Evolutionary conservation across 768 basidiomycete genomes (phyloP), one percentile per base, ranked within the genome.

Genomic region (Amanita jacksonii): DNA sequence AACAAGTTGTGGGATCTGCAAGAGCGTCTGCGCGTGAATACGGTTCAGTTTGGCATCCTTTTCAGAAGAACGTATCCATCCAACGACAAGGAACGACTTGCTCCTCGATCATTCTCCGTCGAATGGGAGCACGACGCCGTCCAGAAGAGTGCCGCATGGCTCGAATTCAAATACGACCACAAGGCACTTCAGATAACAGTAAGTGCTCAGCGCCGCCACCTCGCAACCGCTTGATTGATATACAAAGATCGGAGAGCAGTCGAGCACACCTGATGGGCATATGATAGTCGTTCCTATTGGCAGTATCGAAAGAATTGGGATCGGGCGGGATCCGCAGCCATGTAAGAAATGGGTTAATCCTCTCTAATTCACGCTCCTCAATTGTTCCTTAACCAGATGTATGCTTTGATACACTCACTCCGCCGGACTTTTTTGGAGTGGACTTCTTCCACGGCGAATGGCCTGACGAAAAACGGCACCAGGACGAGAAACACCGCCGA

Each of bases 81-180:
- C 27, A 51, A 44, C 50, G 54, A 57, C 41, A 42, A 57, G 53
- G 53, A 49, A 6, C 61, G 54, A 6, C 59, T 60, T 34, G 52
- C 52, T 13, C 58, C 68, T 13, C 73, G 77, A 7, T 64, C 68
- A 2, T 89, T 83, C 56, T 87, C 84, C 0, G 62, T 78, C 3
- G 87, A 89, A 59, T 85, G 77, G 72, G 74, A 82, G 19, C 8
- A 36, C 8, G 8, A 36, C 34, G 9, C 15, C 18, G 15, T 36
- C 34, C n/a, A 18, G 7, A 18, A 18, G 8, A 18, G 34, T n/a
- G 34, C 18, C 18, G 34, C 34, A 16, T 36, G 15, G 34, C 57
- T 87, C 15, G 58, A 64, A 24, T 76, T 88, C 25, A 74, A 81
- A 43, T 86, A 85, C 51, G 77, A 78, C 22, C 73, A 83, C 52